Evolutionary conservation across 1,284 basidiomycete genomes (phyloP), one percentile per base, ranked within the genome.

Genomic region (Ceraceosorus guamensis): DNA sequence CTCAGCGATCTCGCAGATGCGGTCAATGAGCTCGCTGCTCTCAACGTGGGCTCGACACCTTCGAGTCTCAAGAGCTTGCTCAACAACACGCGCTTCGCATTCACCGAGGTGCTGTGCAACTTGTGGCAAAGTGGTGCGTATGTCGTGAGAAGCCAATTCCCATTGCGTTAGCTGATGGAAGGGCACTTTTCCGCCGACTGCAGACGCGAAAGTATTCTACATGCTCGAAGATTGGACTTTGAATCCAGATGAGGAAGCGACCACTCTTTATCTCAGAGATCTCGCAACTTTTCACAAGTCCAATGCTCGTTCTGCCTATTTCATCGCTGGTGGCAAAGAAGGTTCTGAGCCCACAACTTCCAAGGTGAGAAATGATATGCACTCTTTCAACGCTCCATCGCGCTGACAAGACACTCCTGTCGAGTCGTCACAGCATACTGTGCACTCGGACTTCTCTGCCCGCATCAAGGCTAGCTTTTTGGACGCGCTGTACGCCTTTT

Each of bases 401-500:
- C n/a, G n/a, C n/a, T n/a, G n/a, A n/a, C n/a, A n/a, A n/a, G n/a
- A n/a, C n/a, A n/a, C n/a, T n/a, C n/a, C n/a, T n/a, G n/a, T n/a
- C n/a, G n/a, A n/a, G n/a, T n/a, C n/a, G n/a, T n/a, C n/a, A n/a
- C n/a, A n/a, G n/a, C n/a, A n/a, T n/a, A n/a, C n/a, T n/a, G n/a
- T n/a, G n/a, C n/a, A n/a, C 13, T 34, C 66, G 5, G 71, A 67
- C 41, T 71, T 68, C 50, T 62, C 66, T 3, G 45, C 80, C 13
- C 88, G 88, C 78, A 87, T 97, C 70, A 87, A 85, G 24, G 87
- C 86, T 61, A 84, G 87, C 0, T 96, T 96, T 77, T 77, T 96
- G 48, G 91, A 97, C 71, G 84, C 86, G 0, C 73, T 95, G 33
- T 91, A 93, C 76, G 85, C 87, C 30, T 86, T 95, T 65, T 80